phyloP scores from a whole-genome alignment of 2,329 filamentous ascomycete species.

The Fusarium phyllophilum region DNA sequence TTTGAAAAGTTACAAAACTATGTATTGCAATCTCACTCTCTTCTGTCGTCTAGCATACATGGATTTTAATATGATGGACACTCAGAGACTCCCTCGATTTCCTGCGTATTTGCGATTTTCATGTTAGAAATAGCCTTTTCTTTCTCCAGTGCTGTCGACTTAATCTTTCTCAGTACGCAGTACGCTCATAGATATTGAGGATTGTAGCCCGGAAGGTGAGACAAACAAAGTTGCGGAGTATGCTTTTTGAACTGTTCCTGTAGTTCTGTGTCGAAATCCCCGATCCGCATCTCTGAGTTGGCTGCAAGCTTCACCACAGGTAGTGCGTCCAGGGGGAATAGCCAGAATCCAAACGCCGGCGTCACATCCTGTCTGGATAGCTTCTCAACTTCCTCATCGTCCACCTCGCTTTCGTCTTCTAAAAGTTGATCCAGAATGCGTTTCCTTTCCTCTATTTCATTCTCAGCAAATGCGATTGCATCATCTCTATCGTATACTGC shows the following conservation, averaged over 20 bases:
- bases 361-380: neutral
- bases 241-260: neutral
- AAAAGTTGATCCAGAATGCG: neutral
- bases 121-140: rapidly evolving
- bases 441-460: neutral
- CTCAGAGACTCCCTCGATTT: neutral
- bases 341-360: neutral
- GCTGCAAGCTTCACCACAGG: too few relatives aligned
- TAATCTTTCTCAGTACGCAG: neutral
- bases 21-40: too few relatives aligned
- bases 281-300: rapidly evolving
- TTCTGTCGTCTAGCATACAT: neutral
- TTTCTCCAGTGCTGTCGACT: neutral
- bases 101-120: rapidly evolving
- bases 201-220: neutral
- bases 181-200: too few relatives aligned
- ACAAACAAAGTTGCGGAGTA: neutral
- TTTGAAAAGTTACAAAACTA: too few relatives aligned
- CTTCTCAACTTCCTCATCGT: neutral
- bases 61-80: neutral
- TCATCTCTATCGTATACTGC: neutral
- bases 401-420: neutral
- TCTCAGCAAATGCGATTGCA: neutral
- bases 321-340: neutral
- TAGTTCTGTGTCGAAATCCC: neutral